A percentile compares a stretch with the other conserved stretches of the same genome.
Conservation (phyloP, 108 stramenopile species). For the Phaeodactylum tricornutum region DNA sequence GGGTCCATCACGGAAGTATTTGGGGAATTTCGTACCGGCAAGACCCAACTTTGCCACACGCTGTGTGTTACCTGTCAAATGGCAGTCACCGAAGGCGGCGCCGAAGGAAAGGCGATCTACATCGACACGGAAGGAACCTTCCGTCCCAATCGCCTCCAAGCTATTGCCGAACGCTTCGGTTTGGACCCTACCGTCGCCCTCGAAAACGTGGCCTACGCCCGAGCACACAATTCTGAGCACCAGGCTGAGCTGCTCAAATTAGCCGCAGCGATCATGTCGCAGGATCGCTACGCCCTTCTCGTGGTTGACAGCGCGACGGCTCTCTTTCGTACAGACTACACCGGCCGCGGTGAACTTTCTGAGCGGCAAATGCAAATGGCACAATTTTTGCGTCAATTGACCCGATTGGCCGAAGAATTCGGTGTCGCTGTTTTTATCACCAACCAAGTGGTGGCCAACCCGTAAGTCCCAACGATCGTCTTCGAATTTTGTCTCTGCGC, state of each 20-base stretch:
- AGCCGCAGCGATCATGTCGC: constrained; percentile 98
- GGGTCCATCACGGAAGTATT: constrained; percentile 98
- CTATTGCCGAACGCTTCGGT: constrained; percentile 98
- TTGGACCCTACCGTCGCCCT: constrained; percentile 88
- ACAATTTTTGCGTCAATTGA: constrained; percentile 93
- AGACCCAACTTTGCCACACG: constrained; percentile 99
- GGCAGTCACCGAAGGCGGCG: constrained; percentile 94
- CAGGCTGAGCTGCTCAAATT: constrained; percentile 95
- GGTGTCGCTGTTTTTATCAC: constrained; percentile 99
- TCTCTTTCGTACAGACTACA: constrained; percentile 97
- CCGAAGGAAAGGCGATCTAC: constrained; percentile 99
- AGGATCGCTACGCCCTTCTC: constrained; percentile 93
- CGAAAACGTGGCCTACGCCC: constrained; percentile 98
- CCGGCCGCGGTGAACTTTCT: constrained; percentile 96
- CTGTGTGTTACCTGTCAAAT: constrained; percentile 99
- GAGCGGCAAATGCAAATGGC: constrained; percentile 94
- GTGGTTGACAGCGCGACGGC: constrained; percentile 99
- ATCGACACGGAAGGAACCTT: constrained; percentile 99
- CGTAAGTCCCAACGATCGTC: too few species aligned
- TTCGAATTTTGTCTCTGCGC: too few species aligned
- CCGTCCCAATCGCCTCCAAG: constrained; percentile 87
- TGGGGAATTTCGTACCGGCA: constrained; percentile 83
- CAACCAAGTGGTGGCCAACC: constrained; percentile 99
- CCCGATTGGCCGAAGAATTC: constrained; percentile 95
- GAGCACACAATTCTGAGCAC: constrained; percentile 99